Evolutionary conservation across 1,139 yeast genomes (phyloP), one percentile per base, ranked within the genome.

Genomic region (Nakaseomyces bracarensis): DNA sequence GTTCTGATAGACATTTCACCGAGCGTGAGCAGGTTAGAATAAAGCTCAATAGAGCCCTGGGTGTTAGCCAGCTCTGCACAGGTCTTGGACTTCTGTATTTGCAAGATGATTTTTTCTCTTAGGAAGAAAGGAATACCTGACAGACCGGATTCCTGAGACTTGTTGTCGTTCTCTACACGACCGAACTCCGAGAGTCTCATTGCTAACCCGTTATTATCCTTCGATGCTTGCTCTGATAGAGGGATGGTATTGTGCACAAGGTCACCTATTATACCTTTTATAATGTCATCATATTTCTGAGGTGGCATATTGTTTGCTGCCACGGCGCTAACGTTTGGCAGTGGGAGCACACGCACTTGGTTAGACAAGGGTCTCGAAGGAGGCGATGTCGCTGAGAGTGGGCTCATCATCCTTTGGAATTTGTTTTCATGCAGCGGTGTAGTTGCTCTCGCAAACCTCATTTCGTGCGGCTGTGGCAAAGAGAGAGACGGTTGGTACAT

Each of bases 21-120:
- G 36, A 83, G 60, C 20, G 64, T 69, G 51, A 72, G 77, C 7
- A 79, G 54, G 47, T 77, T 73, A 15, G 51, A 26, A 40, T 49
- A 49, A 19, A 53, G 41, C n/a, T 54, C 57, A 14, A 50, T 45
- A 18, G 55, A 47, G 39, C 63, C 51, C 51, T 65, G 58, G 43
- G 65, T 58, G 5, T 64, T 53, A 3, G 72, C 68, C 33, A 78
- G 69, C 46, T 74, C 77, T 22, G 72, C 68, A 50, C 87, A 81
- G n/a, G 83, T 71, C 48, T 73, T 75, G 6, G 87, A 80, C 42
- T 75, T 68, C 52, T 79, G 82, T 42, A 82, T 72, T 42, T 68
- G 70, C 28, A 63, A 58, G 34, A 73, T 53, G 5, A 72, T 43
- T 42, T 63, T 66, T 41, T 59, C 60, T 26, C 53, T 50, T 37